A percentile compares a stretch with the other conserved stretches of the same genome.
phyloP scores from a whole-genome alignment of 2,329 filamentous ascomycete species.

The Penicillium concentricum region DNA sequence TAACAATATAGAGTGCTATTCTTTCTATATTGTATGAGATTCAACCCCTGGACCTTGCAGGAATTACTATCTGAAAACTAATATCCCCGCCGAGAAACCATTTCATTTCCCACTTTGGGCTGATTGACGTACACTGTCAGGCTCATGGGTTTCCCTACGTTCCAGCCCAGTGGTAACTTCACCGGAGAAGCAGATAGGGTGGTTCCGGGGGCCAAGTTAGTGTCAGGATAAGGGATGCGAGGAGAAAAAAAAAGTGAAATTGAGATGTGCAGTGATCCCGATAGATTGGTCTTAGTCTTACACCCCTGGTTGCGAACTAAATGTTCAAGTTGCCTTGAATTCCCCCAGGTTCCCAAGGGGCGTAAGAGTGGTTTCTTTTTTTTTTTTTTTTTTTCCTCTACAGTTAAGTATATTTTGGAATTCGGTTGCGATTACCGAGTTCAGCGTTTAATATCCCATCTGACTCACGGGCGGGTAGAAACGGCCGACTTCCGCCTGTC shows the following conservation, averaged over 20 bases:
- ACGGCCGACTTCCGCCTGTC: constrained; percentile 14
- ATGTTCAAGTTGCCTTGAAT: constrained; percentile 1
- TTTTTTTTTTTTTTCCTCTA: neutral
- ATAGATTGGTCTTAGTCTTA: constrained; percentile 8
- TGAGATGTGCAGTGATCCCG: constrained; percentile 12
- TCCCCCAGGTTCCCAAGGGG: neutral
- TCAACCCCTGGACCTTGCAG: constrained; percentile 1
- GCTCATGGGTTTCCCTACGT: neutral
- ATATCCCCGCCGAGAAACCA: too few species aligned
- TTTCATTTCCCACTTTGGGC: neutral
- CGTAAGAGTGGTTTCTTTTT: neutral
- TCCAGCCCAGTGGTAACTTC: constrained; percentile 18
- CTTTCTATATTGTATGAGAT: too few species aligned
- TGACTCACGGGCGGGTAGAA: constrained; percentile 20
- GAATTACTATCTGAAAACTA: too few species aligned
- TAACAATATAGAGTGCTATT: too few species aligned
- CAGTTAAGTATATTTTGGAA: neutral
- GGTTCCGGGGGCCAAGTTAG: neutral
- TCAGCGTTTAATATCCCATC: constrained; percentile 12
- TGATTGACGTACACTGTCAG: neutral
- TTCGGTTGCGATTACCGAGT: constrained; percentile 25
- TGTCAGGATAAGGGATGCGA: constrained; percentile 1
- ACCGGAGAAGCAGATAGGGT: neutral
- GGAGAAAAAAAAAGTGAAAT: neutral
- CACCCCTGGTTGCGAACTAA: constrained; percentile 7